Evolutionary conservation across 1,284 basidiomycete species (phyloP).

Genomic region (Boletellus deceptivus): DNA sequence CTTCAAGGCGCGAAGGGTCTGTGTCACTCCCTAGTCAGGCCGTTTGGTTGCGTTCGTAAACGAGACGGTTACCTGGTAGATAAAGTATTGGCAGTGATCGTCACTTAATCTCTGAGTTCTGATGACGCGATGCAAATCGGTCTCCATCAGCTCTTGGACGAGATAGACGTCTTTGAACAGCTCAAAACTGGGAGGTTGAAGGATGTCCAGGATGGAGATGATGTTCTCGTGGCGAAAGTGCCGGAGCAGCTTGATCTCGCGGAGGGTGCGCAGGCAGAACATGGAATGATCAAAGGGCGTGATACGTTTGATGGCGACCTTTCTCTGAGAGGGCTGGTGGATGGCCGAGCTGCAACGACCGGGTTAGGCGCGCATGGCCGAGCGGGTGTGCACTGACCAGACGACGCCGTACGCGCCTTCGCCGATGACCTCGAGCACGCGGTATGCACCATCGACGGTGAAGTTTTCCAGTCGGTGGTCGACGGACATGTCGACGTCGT

Average conservation of each 20-base stretch:
- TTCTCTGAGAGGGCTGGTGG: constrained; percentile 61
- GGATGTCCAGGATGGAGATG: constrained; percentile 82
- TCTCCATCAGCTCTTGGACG: constrained; percentile 91
- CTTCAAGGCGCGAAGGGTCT: constrained; percentile 89
- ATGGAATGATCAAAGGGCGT: constrained; percentile 86
- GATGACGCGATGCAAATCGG: constrained; percentile 86
- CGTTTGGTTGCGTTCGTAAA: constrained; percentile 2
- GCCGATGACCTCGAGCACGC: constrained; percentile 87
- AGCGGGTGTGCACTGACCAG: constrained; percentile 39
- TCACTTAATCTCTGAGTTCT: constrained; percentile 82
- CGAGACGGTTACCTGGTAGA: constrained; percentile 71
- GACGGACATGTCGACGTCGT: constrained; percentile 18
- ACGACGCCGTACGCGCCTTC: constrained; percentile 88
- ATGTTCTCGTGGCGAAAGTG: constrained; percentile 52
- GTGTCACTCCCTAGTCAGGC: constrained; percentile 14
- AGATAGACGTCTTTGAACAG: constrained; percentile 83
- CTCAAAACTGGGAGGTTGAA: constrained; percentile 57
- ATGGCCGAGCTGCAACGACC: constrained; percentile 55
- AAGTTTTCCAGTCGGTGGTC: constrained; percentile 31
- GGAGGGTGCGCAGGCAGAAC: constrained; percentile 84
- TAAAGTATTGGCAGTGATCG: constrained; percentile 94
- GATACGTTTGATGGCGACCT: constrained; percentile 80
- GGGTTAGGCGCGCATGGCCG: neutral
- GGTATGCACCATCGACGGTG: constrained; percentile 58
- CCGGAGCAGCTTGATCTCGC: constrained; percentile 81